phyloP scores from a whole-genome alignment of 2,329 filamentous ascomycete genomes.

The Aspergillus tamarii region DNA sequence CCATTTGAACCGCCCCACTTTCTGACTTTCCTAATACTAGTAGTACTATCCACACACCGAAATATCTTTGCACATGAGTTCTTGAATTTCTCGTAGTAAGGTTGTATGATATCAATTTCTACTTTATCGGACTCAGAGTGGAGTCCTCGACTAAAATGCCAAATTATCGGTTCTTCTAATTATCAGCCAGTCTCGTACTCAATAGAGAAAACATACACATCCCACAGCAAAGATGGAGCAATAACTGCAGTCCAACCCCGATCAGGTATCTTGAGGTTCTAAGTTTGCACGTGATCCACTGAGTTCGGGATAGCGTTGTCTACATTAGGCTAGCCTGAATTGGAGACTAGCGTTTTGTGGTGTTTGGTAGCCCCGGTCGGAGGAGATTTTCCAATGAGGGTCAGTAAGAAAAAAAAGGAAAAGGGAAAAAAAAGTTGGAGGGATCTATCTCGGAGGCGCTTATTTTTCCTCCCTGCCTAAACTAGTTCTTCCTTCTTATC shows the following conservation, averaged over 20 bases:
- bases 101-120: background rate
- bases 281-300: constrained; percentile 28
- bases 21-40: background rate
- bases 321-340: constrained; percentile 15
- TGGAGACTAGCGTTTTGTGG: constrained; percentile 14
- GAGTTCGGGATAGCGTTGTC: constrained; percentile 21
- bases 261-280: constrained; percentile 4
- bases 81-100: background rate
- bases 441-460: constrained; percentile 18
- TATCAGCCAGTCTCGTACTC: background rate
- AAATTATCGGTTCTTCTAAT: background rate
- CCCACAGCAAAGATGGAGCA: background rate
- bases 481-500: constrained; percentile 4
- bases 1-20: background rate
- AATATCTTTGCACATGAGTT: background rate
- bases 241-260: constrained; percentile 26
- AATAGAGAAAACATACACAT: background rate
- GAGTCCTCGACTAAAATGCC: background rate
- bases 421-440: constrained; percentile 30
- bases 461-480: constrained; percentile 14
- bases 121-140: background rate
- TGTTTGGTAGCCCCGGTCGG: constrained; percentile 10
- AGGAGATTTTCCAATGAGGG: constrained; percentile 34
- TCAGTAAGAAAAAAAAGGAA: constrained; percentile 33
- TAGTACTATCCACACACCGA: background rate